Conservation (phyloP, 768 basidiomycete genomes). For the Agrocybe pediades region DNA sequence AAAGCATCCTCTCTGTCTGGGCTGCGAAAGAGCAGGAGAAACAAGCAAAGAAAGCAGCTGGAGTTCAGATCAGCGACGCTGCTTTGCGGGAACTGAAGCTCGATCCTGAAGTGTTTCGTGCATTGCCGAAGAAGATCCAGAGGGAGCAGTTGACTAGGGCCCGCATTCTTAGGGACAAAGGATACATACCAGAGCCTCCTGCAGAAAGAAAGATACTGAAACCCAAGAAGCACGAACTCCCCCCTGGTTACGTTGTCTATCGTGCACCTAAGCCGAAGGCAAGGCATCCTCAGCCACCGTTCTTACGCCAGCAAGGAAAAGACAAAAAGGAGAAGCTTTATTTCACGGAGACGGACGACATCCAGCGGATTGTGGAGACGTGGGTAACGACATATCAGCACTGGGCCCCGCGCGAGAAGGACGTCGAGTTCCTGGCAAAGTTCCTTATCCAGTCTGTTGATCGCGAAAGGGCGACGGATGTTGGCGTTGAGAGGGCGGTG, state of each 20-base stretch:
- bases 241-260: slow-evolving; percentile 40
- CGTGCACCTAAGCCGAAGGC: slow-evolving; percentile 61
- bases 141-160: slow-evolving; percentile 72
- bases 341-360: slow-evolving; percentile 68
- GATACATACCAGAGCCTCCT: slow-evolving; percentile 38
- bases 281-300: slow-evolving; percentile 45
- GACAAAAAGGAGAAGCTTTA: slow-evolving; percentile 55
- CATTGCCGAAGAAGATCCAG: slow-evolving; percentile 67
- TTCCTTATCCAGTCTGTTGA: slow-evolving; percentile 73
- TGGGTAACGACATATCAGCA: slow-evolving; percentile 74
- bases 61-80: slow-evolving; percentile 48
- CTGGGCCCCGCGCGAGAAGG: slow-evolving; percentile 68
- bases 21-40: slow-evolving; percentile 26
- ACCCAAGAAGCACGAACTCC: slow-evolving; percentile 43
- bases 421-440: slow-evolving; percentile 73
- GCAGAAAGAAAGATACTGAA: slow-evolving; percentile 57
- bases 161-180: slow-evolving; percentile 48
- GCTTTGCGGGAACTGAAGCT: slow-evolving; percentile 69
- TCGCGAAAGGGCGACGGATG: slow-evolving; percentile 52
- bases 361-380: slow-evolving; percentile 67
- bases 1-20: slow-evolving; percentile 33
- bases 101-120: slow-evolving; percentile 70
- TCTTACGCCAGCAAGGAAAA: slow-evolving; percentile 60
- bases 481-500: slow-evolving; percentile 66
- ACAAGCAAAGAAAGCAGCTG: slow-evolving; percentile 22